Percentiles rank a stretch among this genome's conserved stretches.
phyloP scores from a whole-genome alignment of 2,329 filamentous ascomycete genomes.

The Xylaria polymorpha region DNA sequence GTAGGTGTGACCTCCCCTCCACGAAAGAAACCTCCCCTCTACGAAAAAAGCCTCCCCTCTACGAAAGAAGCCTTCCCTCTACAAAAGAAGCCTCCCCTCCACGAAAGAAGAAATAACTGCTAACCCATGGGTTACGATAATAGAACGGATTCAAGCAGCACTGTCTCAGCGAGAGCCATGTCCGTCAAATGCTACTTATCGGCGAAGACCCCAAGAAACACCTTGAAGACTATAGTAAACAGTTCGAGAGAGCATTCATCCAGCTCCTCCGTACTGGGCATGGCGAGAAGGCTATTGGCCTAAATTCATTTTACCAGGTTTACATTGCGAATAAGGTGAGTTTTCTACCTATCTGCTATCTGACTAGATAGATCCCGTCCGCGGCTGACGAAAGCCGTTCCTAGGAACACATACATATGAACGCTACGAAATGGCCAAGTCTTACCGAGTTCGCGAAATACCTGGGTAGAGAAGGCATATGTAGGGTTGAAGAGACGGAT shows the following conservation, averaged over 20 bases:
- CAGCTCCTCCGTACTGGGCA: conserved; percentile 83
- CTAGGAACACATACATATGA: conserved; percentile 87
- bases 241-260: conserved; percentile 86
- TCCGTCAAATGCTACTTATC: conserved; percentile 88
- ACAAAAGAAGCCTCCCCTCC: too few relatives aligned
- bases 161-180: conserved; percentile 59
- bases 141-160: conserved; percentile 95
- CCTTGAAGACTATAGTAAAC: conserved; percentile 82
- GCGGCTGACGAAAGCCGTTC: background rate
- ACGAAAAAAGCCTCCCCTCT: too few relatives aligned
- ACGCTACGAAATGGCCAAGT: conserved; percentile 87
- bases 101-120: background rate
- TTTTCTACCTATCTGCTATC: too few relatives aligned
- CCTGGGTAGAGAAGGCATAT: conserved; percentile 86
- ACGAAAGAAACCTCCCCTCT: too few relatives aligned
- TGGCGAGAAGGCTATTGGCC: conserved; percentile 87
- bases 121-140: conserved; percentile 69
- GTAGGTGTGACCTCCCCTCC: background rate
- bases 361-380: background rate
- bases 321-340: conserved; percentile 80
- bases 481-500: conserved; percentile 86
- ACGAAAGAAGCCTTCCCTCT: too few relatives aligned
- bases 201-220: conserved; percentile 87
- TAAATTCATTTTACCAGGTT: conserved; percentile 95
- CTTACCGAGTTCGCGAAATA: conserved; percentile 91